These are phyloP conservation scores for Crucihimalaya himalaica DNA, from an alignment of 345 rosid species.

Conservation along the genomic window DNA sequence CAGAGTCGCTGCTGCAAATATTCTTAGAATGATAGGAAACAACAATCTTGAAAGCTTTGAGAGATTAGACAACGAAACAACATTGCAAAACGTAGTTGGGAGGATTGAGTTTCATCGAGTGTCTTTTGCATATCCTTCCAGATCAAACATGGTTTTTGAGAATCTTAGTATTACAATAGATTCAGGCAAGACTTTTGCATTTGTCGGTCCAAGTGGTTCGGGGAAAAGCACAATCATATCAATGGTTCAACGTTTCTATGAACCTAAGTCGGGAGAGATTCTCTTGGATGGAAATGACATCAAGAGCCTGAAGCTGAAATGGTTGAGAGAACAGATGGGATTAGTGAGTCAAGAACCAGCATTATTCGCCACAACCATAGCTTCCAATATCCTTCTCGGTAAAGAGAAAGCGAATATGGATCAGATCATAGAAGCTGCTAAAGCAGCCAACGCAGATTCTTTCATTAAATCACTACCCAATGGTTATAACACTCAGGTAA, in stretches of 20 bases:
- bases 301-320: slow-evolving; percentile 55
- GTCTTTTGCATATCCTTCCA: slow-evolving; percentile 69
- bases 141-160: slow-evolving; percentile 61
- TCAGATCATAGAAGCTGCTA: slow-evolving; percentile 65
- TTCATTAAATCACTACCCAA: slow-evolving; percentile 61
- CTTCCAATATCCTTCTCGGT: slow-evolving; percentile 66
- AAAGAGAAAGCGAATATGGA: slow-evolving; percentile 57
- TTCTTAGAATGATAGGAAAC: slow-evolving; percentile 51
- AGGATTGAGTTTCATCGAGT: slow-evolving; percentile 60
- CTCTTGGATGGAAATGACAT: slow-evolving; percentile 70
- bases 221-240: slow-evolving; percentile 88
- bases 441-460: slow-evolving; percentile 81
- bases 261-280: slow-evolving; percentile 72
- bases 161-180: slow-evolving; percentile 60
- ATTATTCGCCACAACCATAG: slow-evolving; percentile 73
- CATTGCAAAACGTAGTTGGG: slow-evolving; percentile 53
- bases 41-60: slow-evolving; percentile 35
- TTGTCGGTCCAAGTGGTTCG: slow-evolving; percentile 91
- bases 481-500: slow-evolving; percentile 75
- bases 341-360: slow-evolving; percentile 93
- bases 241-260: slow-evolving; percentile 86
- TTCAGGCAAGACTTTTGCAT: slow-evolving; percentile 69
- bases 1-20: slow-evolving; percentile 65
- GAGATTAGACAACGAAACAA: slow-evolving; percentile 41
- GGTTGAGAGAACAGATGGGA: slow-evolving; percentile 90